Evolutionary conservation across 2,329 filamentous ascomycete genomes (phyloP), one percentile per base, ranked within the genome.

Genomic region (Colletotrichum liriopes): DNA sequence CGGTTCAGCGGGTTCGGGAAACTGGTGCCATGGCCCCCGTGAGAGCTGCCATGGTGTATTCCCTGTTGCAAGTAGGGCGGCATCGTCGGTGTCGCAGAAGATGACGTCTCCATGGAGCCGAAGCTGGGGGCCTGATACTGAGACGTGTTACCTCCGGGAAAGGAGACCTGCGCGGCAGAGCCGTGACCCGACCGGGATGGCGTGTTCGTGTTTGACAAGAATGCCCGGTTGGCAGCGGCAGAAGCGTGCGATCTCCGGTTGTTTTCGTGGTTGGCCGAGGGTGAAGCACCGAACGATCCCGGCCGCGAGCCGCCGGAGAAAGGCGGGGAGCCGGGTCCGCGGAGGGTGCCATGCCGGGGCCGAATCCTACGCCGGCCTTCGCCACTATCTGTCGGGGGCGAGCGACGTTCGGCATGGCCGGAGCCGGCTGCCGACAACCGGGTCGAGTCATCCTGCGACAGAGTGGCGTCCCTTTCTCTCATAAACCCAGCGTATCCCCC

Each of bases 311-410:
- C 64, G 37, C 52, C 60, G 20, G 39, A 54, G 45, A 66, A 61
- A 11, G 72, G 54, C n/a, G 72, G 72, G 14, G 72, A 72, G n/a
- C 69, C 54, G 12, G 72, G 63, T 29, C 69, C 69, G 5, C 69
- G 56, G 14, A 58, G 20, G 49, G 26, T 45, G 35, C 71, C 67
- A 51, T 72, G 65, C 23, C 72, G 72, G 51, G 72, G 52, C 18
- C 72, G 64, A 43, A 69, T 68, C 29, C 72, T 67, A 4, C 72
- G 72, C n/a, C 72, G 64, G 37, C 41, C 43, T 23, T 73, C 72
- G 43, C 63, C 69, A 9, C 63, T 49, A 35, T 73, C 72, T 35
- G 68, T 59, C 12, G 72, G 72, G 3, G 72, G 72, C 12, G 72
- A 73, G 29, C 72, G 68, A 14, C 72, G 72, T 32, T 68, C 72